Evolutionary conservation across 2,329 filamentous ascomycete genomes (phyloP).

Genomic region (Furcasterigmium furcatum): DNA sequence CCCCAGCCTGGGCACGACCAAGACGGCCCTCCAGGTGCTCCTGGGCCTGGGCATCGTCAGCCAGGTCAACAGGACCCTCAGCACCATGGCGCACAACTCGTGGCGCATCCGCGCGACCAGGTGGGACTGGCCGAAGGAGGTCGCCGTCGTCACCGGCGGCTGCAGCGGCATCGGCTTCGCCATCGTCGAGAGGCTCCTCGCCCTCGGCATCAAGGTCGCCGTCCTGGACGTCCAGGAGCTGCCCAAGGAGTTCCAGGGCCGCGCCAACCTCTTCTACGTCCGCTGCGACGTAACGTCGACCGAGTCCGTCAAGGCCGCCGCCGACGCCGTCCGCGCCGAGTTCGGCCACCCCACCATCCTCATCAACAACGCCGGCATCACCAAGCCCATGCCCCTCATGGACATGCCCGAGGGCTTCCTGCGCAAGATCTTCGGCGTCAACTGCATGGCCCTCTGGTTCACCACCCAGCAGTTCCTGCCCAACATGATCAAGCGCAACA

Average conservation of each 20-base stretch:
- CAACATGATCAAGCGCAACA: conserved; percentile 40
- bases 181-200: conserved; percentile 25
- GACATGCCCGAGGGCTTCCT: conserved; percentile 32
- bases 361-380: conserved; percentile 56
- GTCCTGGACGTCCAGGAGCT: background rate
- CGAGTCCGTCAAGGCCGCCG: conserved; percentile 39
- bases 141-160: conserved; percentile 46
- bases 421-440: conserved; percentile 41
- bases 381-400: conserved; percentile 27
- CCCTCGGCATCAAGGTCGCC: conserved; percentile 5
- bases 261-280: background rate
- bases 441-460: conserved; percentile 42
- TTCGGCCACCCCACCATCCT: conserved; percentile 48
- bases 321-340: conserved; percentile 29
- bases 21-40: conserved; percentile 49
- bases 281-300: conserved; percentile 20
- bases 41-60: conserved; percentile 48
- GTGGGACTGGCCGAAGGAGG: conserved; percentile 63
- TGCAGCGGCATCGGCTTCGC: conserved; percentile 37
- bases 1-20: conserved; percentile 19
- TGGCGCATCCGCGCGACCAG: conserved; percentile 53
- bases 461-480: conserved; percentile 43
- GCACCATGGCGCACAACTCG: conserved; percentile 43
- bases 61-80: conserved; percentile 47
- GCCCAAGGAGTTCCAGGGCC: background rate